Evolutionary conservation across 768 basidiomycete genomes (phyloP), one percentile per base, ranked within the genome.

Genomic region (Kwoniella sp.): DNA sequence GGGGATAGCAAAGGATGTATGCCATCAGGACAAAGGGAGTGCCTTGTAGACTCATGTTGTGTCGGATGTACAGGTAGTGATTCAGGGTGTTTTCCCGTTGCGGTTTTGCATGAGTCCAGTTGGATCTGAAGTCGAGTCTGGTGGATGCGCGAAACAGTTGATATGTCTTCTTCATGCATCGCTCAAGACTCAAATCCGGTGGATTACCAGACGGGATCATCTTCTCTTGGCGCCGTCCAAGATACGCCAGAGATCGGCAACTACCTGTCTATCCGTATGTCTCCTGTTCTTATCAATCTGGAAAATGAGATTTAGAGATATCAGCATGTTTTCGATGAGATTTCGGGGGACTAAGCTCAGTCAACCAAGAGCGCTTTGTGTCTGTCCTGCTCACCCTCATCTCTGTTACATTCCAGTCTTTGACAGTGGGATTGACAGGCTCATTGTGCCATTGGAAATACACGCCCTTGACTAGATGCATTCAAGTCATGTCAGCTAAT

Each of bases 331-430:
- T n/a, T n/a, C n/a, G n/a, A n/a, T n/a, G n/a, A n/a, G n/a, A n/a
- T n/a, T n/a, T n/a, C n/a, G n/a, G n/a, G n/a, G n/a, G n/a, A n/a
- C n/a, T n/a, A n/a, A n/a, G n/a, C n/a, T n/a, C n/a, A n/a, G n/a
- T n/a, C n/a, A n/a, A n/a, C n/a, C n/a, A 25, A 9, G 48, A 33
- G 13, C 33, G 33, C 33, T 29, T 10, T 25, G 22, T 47, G 46
- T 47, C 5, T n/a, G n/a, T n/a, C 46, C 30, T 60, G 60, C 82
- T 52, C 67, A 90, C 94, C 85, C 91, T 92, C 66, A 97, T 85
- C 74, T 95, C 91, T 0, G 90, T 90, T 19, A 99, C 95, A 69
- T 97, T 97, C 96, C 96, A 98, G 65, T 95, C 92, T 78, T 90
- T 90, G 67, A 95, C 90, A 68, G 89, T 91, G 0, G 86, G 79